Base-by-base conservation (phyloP, 2,329 filamentous ascomycete genomes). In the Penicillium rolfsii region DNA sequence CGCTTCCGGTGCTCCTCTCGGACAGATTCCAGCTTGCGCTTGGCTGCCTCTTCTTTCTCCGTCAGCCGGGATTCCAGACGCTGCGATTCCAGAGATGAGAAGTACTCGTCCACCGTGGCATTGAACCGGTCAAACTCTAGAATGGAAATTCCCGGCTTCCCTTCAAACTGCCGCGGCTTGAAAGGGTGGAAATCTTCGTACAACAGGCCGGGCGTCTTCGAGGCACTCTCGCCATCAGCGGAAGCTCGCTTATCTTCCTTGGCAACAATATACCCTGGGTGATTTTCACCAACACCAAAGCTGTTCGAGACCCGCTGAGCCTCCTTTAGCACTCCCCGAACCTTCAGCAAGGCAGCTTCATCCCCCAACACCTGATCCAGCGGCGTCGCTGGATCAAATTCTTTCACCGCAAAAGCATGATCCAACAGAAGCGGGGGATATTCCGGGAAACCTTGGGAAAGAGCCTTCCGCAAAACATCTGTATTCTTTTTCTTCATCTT, bases 181-280 rank as follows among this genome's bases (percentile, higher is more conserved):
- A 98, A 98, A 0, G 95, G 95, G 68, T 98, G 94, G 70, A 97
- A 98, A 70, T 99, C 95, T 57, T 97, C 91, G 71, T 97, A 99
- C 1, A 96, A 80, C 5, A 95, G 73, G 11, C 73, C 77, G 53
- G 70, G 74, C 61, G 67, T 66, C 52, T 74, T 67, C 43, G 69
- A 62, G 0, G 62, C 24, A 59, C 75, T 75, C 8, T 82, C 80
- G 4, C 79, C 76, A 16, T 69, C 69, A 40, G 58, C 60, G 9
- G 78, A 80, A 12, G 78, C 70, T 53, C 76, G 77, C 58, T 63
- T 65, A 61, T 77, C 73, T 58, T 76, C 76, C 65, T 87, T 96
- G 0, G 93, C 93, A 62, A 99, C 85, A 61, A 99, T 97, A 74
- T 94, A 98, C 0, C 95, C 94, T 49, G 87, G 91, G 50, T 89